Conservation (phyloP, 108 stramenopile genomes). For the Aurantiochytrium sp. region DNA sequence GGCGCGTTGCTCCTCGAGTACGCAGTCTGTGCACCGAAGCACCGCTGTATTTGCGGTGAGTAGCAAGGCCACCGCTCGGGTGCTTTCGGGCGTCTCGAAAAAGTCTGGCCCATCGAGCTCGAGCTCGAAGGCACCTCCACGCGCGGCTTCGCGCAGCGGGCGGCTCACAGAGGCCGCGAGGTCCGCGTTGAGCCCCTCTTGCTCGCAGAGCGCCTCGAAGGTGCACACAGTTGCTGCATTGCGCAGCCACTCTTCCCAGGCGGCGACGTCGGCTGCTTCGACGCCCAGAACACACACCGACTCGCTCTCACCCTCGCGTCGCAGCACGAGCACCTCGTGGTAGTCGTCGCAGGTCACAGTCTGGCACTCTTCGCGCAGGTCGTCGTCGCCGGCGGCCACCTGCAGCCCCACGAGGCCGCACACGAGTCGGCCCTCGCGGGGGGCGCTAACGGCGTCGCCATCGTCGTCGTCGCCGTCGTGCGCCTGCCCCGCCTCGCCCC, state of each 20-base stretch:
- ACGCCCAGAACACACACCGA: neutral
- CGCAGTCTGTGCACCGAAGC: neutral
- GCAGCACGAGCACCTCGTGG: neutral
- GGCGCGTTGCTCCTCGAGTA: neutral
- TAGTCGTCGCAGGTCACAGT: neutral
- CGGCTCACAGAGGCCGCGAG: neutral
- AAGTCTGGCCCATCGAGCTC: neutral
- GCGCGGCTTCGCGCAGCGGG: neutral
- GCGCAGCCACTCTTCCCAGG: neutral
- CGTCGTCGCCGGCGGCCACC: neutral
- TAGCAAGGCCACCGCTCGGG: neutral
- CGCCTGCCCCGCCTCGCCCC: no score
- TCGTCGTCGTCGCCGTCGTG: neutral
- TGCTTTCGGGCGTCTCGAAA: neutral
- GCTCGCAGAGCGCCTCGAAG: neutral
- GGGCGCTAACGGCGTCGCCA: neutral
- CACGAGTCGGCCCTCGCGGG: neutral
- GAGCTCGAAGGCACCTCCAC: neutral
- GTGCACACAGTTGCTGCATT: neutral
- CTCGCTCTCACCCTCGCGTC: no score
- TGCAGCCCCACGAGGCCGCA: neutral
- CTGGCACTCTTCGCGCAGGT: neutral
- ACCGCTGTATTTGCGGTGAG: neutral
- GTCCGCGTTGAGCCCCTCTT: neutral
- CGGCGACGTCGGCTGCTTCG: neutral